A percentile compares a stretch with the other conserved stretches of the same genome.
Evolutionary conservation across 1,139 yeast genomes (phyloP).

Genomic region (Kodamaea fungicola): DNA sequence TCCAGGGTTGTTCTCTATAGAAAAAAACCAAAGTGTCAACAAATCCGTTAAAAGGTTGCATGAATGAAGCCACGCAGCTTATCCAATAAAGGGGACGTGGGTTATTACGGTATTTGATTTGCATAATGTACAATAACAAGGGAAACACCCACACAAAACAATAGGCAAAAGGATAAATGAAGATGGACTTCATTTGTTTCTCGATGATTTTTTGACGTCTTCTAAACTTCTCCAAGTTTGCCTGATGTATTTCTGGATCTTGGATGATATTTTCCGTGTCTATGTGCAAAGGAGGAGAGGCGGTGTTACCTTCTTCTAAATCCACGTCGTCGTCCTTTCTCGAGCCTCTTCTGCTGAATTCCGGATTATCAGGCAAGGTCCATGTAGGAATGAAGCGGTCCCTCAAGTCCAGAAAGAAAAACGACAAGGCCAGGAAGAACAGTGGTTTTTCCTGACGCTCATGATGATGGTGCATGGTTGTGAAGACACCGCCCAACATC

Average conservation of each 20-base stretch:
- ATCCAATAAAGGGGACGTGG: conserved; percentile 58
- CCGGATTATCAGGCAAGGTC: conserved; percentile 23
- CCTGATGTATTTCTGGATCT: conserved; percentile 50
- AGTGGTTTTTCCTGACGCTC: conserved; percentile 25
- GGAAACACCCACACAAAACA: conserved; percentile 81
- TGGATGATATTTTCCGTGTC: conserved; percentile 17
- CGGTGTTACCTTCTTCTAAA: conserved; percentile 3
- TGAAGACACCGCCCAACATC: conserved; percentile 46
- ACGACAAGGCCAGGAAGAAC: conserved; percentile 33
- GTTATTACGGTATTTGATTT: conserved; percentile 43
- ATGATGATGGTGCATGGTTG: conserved; percentile 23
- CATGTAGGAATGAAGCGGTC: conserved; percentile 29
- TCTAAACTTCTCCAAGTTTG: conserved; percentile 57
- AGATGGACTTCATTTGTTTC: conserved; percentile 75
- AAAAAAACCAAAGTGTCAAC: conserved; percentile 76
- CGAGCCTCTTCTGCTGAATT: conserved; percentile 3
- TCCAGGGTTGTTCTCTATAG: conserved; percentile 78
- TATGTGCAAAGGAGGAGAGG: conserved; percentile 10
- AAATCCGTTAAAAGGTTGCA: conserved; percentile 78
- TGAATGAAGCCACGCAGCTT: conserved; percentile 63
- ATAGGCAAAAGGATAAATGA: conserved; percentile 82
- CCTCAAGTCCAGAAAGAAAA: conserved; percentile 22
- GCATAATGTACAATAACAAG: conserved; percentile 64
- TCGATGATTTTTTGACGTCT: conserved; percentile 63
- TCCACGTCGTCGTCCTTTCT: conserved; percentile 3